Conservation (phyloP, 2,329 filamentous ascomycete genomes). For the Penicillium oxalicum region DNA sequence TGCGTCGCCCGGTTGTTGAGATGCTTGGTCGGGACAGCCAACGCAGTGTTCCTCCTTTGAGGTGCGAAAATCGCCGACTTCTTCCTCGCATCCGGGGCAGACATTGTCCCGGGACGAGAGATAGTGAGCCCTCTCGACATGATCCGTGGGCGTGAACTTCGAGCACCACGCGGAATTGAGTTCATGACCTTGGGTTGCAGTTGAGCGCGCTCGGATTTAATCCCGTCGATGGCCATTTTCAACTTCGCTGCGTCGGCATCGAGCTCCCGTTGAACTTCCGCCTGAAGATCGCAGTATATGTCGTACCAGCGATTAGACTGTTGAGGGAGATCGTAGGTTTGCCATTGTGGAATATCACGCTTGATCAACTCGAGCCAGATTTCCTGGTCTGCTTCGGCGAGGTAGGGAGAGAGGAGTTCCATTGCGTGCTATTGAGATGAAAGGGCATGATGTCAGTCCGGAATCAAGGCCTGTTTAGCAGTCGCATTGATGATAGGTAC, state of each 20-base stretch:
- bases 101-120: not conserved
- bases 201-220: conserved; percentile 53
- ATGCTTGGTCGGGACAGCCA: conserved; percentile 38
- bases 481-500: not conserved
- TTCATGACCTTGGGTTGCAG: conserved; percentile 54
- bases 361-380: conserved; percentile 76
- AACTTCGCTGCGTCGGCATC: conserved; percentile 54
- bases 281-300: conserved; percentile 65
- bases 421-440: conserved; percentile 46
- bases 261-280: conserved; percentile 53
- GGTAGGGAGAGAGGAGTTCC: conserved; percentile 70
- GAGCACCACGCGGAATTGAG: not conserved
- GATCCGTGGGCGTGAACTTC: not conserved
- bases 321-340: conserved; percentile 59
- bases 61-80: conserved; percentile 32
- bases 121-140: not conserved
- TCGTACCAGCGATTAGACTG: conserved; percentile 69
- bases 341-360: conserved; percentile 65
- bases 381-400: conserved; percentile 62
- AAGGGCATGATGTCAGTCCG: not conserved
- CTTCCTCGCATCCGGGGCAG: conserved; percentile 12
- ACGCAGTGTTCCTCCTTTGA: conserved; percentile 31
- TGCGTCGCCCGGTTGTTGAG: conserved; percentile 35
- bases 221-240: conserved; percentile 51
- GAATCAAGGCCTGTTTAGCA: not conserved